phyloP scores from a whole-genome alignment of 257 asterid genomes.

The Penstemon barbatus region DNA sequence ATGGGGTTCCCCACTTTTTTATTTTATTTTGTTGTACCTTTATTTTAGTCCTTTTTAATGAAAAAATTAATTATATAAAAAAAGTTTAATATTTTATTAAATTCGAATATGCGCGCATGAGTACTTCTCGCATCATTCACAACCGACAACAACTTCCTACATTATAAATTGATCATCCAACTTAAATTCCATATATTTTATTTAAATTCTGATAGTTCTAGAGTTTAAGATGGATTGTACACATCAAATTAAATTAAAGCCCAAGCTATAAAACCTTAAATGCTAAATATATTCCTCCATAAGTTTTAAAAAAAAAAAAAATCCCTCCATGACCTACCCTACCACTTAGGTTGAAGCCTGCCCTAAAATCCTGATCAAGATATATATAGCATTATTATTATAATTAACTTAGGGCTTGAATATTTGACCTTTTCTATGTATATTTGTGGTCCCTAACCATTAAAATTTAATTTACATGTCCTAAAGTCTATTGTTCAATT shows the following conservation, averaged over 20 bases:
- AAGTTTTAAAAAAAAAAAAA: too few relatives aligned
- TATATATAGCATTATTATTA: not conserved
- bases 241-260: constrained; percentile 11
- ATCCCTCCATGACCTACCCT: constrained; percentile 21
- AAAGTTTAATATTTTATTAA: too few relatives aligned
- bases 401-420: constrained; percentile 4
- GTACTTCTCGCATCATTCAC: not conserved
- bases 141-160: not conserved
- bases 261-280: not conserved
- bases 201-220: constrained; percentile 13
- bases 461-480: constrained; percentile 13
- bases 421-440: constrained; percentile 2
- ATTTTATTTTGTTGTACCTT: too few relatives aligned
- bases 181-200: not conserved
- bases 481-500: constrained; percentile 5
- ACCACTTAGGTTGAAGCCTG: constrained; percentile 16
- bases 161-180: constrained; percentile 11
- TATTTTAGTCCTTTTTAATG: too few relatives aligned
- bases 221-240: constrained; percentile 17
- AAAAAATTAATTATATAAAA: too few relatives aligned
- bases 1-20: too few relatives aligned
- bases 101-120: too few relatives aligned
- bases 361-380: constrained; percentile 25
- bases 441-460: constrained; percentile 25
- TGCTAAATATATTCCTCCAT: constrained; percentile 19